A percentile compares a stretch with the other conserved stretches of the same genome.
Conservation (phyloP, 768 basidiomycete species). For the Suillus variegatus region DNA sequence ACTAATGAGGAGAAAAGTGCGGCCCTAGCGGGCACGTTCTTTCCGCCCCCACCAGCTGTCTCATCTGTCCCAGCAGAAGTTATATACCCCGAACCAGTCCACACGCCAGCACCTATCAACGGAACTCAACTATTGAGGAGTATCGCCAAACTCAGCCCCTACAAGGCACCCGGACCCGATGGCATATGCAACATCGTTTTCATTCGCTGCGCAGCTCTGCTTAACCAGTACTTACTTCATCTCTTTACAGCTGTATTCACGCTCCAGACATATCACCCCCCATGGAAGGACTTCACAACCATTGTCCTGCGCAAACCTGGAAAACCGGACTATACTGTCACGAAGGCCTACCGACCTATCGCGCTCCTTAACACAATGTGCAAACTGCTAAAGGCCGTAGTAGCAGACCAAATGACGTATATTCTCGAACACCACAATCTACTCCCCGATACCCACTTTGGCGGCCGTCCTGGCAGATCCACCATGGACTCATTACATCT, state of each 20-base stretch:
- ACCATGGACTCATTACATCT: constrained; percentile 35
- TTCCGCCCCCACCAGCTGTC: too few relatives aligned
- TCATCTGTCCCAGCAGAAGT: too few relatives aligned
- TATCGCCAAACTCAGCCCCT: too few relatives aligned
- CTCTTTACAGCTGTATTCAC: constrained; percentile 17
- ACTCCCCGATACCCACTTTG: constrained; percentile 38
- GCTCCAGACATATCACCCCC: constrained; percentile 8
- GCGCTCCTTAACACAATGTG: constrained; percentile 36
- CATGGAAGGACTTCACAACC: constrained; percentile 30
- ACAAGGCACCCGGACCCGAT: too few relatives aligned
- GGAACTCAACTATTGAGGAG: too few relatives aligned
- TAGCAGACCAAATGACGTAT: constrained; percentile 25
- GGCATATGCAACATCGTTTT: too few relatives aligned
- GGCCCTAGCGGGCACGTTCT: too few relatives aligned
- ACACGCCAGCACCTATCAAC: too few relatives aligned
- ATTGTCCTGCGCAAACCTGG: constrained; percentile 36
- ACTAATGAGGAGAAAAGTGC: too few relatives aligned
- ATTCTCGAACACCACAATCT: constrained; percentile 33
- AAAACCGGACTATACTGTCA: constrained; percentile 38
- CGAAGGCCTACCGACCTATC: constrained; percentile 36
- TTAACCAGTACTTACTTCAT: constrained; percentile 10
- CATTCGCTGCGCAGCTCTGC: too few relatives aligned
- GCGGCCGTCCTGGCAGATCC: constrained; percentile 20
- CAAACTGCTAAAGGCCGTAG: constrained; percentile 33
- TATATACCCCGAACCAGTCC: too few relatives aligned